Evolutionary conservation across 2,329 filamentous ascomycete species (phyloP), one percentile per base, ranked within the genome.

Genomic region (Diaporthe sp.): DNA sequence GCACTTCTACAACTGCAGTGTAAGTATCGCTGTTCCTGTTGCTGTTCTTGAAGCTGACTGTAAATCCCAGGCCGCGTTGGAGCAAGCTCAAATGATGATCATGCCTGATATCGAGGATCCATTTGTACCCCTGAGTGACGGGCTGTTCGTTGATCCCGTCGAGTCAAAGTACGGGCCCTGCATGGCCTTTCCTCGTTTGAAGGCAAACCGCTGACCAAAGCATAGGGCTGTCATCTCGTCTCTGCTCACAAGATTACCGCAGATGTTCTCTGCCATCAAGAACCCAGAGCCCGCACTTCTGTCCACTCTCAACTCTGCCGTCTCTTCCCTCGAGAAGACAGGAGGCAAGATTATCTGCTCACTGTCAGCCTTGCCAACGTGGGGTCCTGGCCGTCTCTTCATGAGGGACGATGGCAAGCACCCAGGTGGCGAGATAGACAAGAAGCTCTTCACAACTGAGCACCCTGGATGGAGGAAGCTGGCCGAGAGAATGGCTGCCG

Each of bases 91-190:
- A 81, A 98, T 99, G 95, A 91, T 99, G 87, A 96, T 99, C 68
- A 98, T 99, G 94, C 94, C 97, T 4, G 97, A 99, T 81, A 90
- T 99, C 65, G 96, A 98, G 79, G 97, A 99, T 78, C 97, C 97
- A 0, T 99, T 99, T 82, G 92, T 98, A 22, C 96, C 97, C 3
- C 87, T 99, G 25, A 95, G 94, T 76, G 94, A 97, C 73, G 96
- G 96, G 22, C 88, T 99, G 13, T 98, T 98, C 82, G 96, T 98
- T 22, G 96, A 99, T 82, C 95, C 97, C 2, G 92, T 95, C 79
- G 94, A 98, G 82, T 97, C 95, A 59, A 96, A 93, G 87, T 91
- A 85, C 72, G 86, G 79, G 55, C 44, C n/a, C 22, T 50, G 15
- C 25, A n/a, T 42, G 39, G 2, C 59, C 39, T 22, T 13, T 37